Percentiles rank a stretch among this genome's conserved stretches.
Conservation (phyloP, 371 early-diverging fungal genomes). For the Coemansia sp. region DNA sequence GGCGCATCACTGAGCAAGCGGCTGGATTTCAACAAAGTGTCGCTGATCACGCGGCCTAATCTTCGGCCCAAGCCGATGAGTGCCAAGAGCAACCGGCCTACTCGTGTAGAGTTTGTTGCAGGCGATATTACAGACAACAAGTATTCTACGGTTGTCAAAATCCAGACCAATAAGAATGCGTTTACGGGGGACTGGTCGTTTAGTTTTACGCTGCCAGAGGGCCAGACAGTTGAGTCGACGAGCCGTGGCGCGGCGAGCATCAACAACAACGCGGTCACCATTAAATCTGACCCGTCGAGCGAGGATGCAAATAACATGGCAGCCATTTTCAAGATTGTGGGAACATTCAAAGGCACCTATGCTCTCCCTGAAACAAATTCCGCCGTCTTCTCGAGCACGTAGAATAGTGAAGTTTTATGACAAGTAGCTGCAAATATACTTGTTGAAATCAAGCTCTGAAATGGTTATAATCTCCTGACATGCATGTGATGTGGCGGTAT, state of each 20-base stretch:
- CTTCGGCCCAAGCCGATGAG: conserved; percentile 38
- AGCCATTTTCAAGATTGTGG: conserved; percentile 39
- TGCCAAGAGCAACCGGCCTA: conserved; percentile 22
- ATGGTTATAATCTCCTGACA: too few relatives aligned
- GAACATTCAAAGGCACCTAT: conserved; percentile 30
- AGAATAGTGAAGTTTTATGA: not conserved
- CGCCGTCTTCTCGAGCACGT: conserved; percentile 7
- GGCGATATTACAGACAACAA: conserved; percentile 25
- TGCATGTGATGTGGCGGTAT: too few relatives aligned
- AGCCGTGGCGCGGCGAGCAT: conserved; percentile 29
- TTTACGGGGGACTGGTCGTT: conserved; percentile 41
- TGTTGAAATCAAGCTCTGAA: not conserved
- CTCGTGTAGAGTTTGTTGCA: conserved; percentile 44
- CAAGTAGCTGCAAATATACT: not conserved
- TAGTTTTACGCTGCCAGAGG: conserved; percentile 29
- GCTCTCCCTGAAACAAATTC: conserved; percentile 31
- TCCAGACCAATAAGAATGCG: conserved; percentile 28
- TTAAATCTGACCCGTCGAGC: conserved; percentile 18
- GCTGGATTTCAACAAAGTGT: conserved; percentile 13
- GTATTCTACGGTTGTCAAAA: conserved; percentile 34
- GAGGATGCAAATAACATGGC: conserved; percentile 43
- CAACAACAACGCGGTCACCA: conserved; percentile 16
- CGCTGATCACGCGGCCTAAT: conserved; percentile 29
- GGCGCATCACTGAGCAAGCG: conserved; percentile 18
- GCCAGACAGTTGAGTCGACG: conserved; percentile 35